A percentile compares a stretch with the other conserved stretches of the same genome.
Evolutionary conservation across 768 basidiomycete species (phyloP).

Genomic region (Suillus alpinus): DNA sequence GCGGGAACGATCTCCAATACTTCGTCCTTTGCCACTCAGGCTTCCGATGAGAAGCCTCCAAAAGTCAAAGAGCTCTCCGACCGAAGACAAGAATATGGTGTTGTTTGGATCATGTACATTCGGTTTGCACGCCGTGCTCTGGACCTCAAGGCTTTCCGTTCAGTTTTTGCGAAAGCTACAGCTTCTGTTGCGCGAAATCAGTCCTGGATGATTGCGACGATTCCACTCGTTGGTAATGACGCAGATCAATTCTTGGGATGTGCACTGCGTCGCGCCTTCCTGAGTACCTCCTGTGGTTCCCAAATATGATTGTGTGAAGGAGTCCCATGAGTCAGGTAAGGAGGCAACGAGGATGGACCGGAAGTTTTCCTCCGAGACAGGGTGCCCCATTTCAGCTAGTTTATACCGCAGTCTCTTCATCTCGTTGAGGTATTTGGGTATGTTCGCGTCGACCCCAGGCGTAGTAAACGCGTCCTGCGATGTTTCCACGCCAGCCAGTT

Average conservation of each 20-base stretch:
- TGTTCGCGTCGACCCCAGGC: too few species aligned
- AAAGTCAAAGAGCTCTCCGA: conserved; percentile 53
- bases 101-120: conserved; percentile 91
- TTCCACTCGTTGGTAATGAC: too few species aligned
- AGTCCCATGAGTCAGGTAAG: background rate
- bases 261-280: too few species aligned
- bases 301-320: background rate
- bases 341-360: background rate
- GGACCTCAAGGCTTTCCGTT: conserved; percentile 75
- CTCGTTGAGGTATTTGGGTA: too few species aligned
- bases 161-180: conserved; percentile 78
- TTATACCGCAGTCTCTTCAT: background rate
- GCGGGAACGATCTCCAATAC: conserved; percentile 36
- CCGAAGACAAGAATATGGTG: conserved; percentile 66
- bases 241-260: too few species aligned
- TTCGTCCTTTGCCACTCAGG: conserved; percentile 49
- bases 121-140: conserved; percentile 87
- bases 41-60: conserved; percentile 50
- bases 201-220: too few species aligned
- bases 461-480: background rate
- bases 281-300: background rate
- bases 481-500: background rate
- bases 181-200: too few species aligned
- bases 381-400: background rate
- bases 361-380: background rate